These are phyloP conservation scores for Saturnispora zaruensis DNA, from an alignment of 805 yeast species.

Conservation along the genomic window DNA sequence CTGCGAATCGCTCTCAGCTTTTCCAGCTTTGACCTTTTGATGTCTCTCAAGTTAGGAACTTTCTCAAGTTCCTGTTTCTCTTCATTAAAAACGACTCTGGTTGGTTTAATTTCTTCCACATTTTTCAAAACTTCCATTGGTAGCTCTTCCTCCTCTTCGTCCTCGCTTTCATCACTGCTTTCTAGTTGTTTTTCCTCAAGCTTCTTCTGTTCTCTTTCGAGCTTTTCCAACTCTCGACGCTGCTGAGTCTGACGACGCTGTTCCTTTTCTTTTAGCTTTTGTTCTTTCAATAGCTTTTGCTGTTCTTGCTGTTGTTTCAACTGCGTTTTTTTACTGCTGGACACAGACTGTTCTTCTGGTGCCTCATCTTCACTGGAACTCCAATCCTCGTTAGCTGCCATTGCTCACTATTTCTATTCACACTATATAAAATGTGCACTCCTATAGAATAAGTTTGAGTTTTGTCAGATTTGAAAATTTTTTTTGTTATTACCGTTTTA, in stretches of 20 bases:
- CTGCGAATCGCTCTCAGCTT: constrained; percentile 28
- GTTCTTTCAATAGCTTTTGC: constrained; percentile 13
- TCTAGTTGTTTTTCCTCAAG: constrained; percentile 9
- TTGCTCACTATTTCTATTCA: not conserved
- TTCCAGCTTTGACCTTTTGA: constrained; percentile 13
- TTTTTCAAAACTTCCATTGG: constrained; percentile 33
- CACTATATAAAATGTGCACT: not conserved
- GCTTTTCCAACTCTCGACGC: constrained; percentile 29
- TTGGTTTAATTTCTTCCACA: constrained; percentile 14
- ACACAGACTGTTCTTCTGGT: constrained; percentile 39
- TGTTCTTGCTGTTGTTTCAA: constrained; percentile 20
- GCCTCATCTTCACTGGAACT: constrained; percentile 33
- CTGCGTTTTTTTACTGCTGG: constrained; percentile 12
- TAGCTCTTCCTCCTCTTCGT: constrained; percentile 26
- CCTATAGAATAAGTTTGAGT: not conserved
- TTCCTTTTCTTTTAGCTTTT: constrained; percentile 11
- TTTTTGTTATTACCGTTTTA: not conserved
- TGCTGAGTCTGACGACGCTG: constrained; percentile 26
- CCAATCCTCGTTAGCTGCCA: constrained; percentile 3
- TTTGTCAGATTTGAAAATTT: not conserved
- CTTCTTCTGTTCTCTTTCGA: constrained; percentile 19
- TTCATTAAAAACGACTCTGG: constrained; percentile 13
- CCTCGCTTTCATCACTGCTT: constrained; percentile 3
- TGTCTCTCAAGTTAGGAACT: constrained; percentile 8
- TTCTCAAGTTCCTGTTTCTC: constrained; percentile 23